Evolutionary conservation across 2,329 filamentous ascomycete species (phyloP), one percentile per base, ranked within the genome.

Genomic region (Arthrobotrys megalospora): DNA sequence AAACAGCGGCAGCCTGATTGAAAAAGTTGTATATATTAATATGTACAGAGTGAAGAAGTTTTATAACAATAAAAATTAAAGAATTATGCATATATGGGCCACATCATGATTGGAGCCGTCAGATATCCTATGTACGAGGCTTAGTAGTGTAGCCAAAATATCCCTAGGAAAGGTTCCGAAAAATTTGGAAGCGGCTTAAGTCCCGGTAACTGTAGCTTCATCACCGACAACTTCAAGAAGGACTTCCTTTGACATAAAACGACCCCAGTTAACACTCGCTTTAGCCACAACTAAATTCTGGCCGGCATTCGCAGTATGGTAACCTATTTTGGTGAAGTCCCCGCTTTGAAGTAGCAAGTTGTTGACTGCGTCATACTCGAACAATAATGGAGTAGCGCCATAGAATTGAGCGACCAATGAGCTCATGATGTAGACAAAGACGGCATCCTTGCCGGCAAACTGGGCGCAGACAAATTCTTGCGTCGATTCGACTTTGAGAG

Each of bases 391-490:
- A 0, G 38, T 16, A 8, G 36, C 24, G 6, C 8, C 14, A 7
- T 36, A 41, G 7, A 6, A 28, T n/a, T 28, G 24, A 0, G 24
- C 65, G 8, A 24, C 52, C 1, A 6, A 11, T 48, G 19, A 3
- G 16, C 21, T 11, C 65, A 60, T 69, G 24, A 45, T n/a, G 11
- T 38, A 48, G 32, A 62, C 7, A 16, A 14, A 70, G 8, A 38
- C 7, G 4, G 28, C 24, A 16, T 50, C 12, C 12, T 16, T 28
- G 10, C 5, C 43, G 1, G 7, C 14, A 6, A 47, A 10, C 24
- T 41, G 28, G 16, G 66, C 24, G 34, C 45, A 70, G 5, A 62
- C 6, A 5, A 50, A 24, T 60, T 34, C 8, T 21, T 53, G 24
- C 2, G 41, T 16, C 19, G 3, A 24, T n/a, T 34, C 66, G 8